phyloP scores from a whole-genome alignment of 371 early-diverging fungal genomes.

The Aphelidium insulamus region DNA sequence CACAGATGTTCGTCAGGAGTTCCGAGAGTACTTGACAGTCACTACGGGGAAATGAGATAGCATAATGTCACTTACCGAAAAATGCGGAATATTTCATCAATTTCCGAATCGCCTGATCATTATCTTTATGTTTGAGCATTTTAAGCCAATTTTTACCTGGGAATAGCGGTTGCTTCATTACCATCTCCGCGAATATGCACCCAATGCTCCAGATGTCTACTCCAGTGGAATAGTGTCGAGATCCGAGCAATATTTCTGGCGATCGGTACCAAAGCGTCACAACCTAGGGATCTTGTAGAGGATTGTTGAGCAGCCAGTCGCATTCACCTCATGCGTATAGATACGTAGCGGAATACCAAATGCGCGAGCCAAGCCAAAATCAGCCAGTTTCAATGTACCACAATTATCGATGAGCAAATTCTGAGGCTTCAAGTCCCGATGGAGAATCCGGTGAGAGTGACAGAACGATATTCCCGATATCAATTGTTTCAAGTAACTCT shows the following conservation, averaged over 20 bases:
- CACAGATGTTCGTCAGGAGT: constrained; percentile 80
- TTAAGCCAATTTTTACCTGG: constrained; percentile 23
- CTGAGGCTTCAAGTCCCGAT: constrained; percentile 83
- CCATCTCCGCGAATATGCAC: constrained; percentile 94
- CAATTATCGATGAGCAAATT: constrained; percentile 76
- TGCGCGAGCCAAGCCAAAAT: constrained; percentile 81
- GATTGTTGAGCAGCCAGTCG: background rate
- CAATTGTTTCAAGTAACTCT: constrained; percentile 81
- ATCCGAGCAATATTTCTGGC: constrained; percentile 89
- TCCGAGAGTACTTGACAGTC: constrained; percentile 36
- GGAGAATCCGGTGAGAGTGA: constrained; percentile 68
- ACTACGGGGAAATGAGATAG: background rate
- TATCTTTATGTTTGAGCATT: background rate
- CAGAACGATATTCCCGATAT: constrained; percentile 60
- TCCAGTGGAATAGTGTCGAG: constrained; percentile 65
- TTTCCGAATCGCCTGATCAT: constrained; percentile 69
- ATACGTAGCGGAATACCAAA: constrained; percentile 70
- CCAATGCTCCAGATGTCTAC: constrained; percentile 98
- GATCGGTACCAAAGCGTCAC: constrained; percentile 96
- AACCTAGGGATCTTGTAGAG: constrained; percentile 22
- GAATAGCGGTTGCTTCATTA: constrained; percentile 59
- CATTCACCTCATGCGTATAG: constrained; percentile 74
- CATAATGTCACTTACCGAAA: constrained; percentile 27
- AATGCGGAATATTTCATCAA: constrained; percentile 86
- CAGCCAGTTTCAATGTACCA: constrained; percentile 76